Conservation (phyloP, 2,329 filamentous ascomycete genomes). For the Mycosphaerella arachidis region DNA sequence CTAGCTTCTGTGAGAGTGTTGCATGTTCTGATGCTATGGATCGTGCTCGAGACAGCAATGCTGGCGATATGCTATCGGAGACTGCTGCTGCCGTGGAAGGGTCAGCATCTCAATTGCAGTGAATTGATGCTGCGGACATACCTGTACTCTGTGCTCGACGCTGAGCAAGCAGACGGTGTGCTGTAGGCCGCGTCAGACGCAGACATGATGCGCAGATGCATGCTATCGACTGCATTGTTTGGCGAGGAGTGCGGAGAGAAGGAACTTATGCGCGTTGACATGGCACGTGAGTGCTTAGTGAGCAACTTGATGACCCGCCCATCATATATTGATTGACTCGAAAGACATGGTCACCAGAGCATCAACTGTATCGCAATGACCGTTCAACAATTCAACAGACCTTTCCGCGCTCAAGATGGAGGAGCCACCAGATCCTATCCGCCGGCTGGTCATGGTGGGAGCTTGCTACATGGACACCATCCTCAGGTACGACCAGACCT, state of each 20-base stretch:
- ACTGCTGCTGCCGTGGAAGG: slow-evolving; percentile 7
- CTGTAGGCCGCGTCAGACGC: slow-evolving; percentile 5
- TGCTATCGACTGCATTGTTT: slow-evolving; percentile 10
- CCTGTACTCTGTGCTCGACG: slow-evolving; percentile 16
- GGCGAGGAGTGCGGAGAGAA: neutral
- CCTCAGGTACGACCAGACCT: neutral
- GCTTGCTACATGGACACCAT: slow-evolving; percentile 14
- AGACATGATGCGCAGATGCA: slow-evolving; percentile 14
- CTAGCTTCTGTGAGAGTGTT: slow-evolving; percentile 49
- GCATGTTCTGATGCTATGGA: slow-evolving; percentile 53
- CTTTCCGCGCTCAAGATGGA: neutral
- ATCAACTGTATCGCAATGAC: neutral
- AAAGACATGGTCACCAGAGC: neutral
- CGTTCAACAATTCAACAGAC: too few species aligned
- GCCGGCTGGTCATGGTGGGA: slow-evolving; percentile 6
- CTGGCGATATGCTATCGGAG: slow-evolving; percentile 45
- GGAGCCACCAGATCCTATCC: neutral
- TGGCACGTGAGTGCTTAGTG: neutral
- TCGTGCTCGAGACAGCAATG: slow-evolving; percentile 54
- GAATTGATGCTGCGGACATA: neutral
- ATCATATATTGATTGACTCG: neutral
- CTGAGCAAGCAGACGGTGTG: slow-evolving; percentile 11
- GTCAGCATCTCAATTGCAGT: neutral
- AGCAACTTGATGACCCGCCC: neutral
- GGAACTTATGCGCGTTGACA: neutral